A percentile compares a stretch with the other conserved stretches of the same genome.
Evolutionary conservation across 495 filamentous ascomycete genomes (phyloP).

Genomic region (Hypoxylon crocopeplum): DNA sequence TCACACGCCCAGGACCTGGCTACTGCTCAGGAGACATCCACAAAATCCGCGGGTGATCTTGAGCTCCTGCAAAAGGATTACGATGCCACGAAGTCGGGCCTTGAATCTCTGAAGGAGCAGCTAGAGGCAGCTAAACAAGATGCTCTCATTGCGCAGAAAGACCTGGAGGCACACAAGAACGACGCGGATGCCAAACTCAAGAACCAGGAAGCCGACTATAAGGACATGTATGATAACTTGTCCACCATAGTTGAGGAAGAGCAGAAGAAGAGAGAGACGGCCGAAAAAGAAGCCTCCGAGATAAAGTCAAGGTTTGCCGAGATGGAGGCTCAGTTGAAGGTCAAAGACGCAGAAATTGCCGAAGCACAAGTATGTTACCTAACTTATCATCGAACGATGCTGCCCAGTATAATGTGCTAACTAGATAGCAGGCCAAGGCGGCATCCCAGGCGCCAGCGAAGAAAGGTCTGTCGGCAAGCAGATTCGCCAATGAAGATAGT

Average conservation of each 20-base stretch:
- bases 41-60: slow-evolving; percentile 28
- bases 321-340: slow-evolving; percentile 54
- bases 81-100: slow-evolving; percentile 35
- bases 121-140: slow-evolving; percentile 46
- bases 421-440: slow-evolving; percentile 40
- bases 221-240: slow-evolving; percentile 61
- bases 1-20: slow-evolving; percentile 43
- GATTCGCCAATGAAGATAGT: slow-evolving; percentile 49
- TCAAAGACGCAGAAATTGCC: slow-evolving; percentile 61
- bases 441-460: slow-evolving; percentile 36
- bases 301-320: slow-evolving; percentile 50
- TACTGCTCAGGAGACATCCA: slow-evolving; percentile 26
- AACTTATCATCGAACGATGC: background rate
- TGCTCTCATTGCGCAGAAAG: slow-evolving; percentile 49
- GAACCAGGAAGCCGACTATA: slow-evolving; percentile 60
- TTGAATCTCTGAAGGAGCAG: slow-evolving; percentile 45
- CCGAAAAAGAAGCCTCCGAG: slow-evolving; percentile 47
- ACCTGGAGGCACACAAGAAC: slow-evolving; percentile 53
- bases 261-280: slow-evolving; percentile 47
- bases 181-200: slow-evolving; percentile 51
- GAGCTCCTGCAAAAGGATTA: slow-evolving; percentile 36
- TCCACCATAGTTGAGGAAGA: slow-evolving; percentile 58
- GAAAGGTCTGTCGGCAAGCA: slow-evolving; percentile 54
- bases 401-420: slow-evolving; percentile 17
- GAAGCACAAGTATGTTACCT: slow-evolving; percentile 55